phyloP scores from a whole-genome alignment of 2,329 filamentous ascomycete genomes.

The Arthrobotrys musiformis region DNA sequence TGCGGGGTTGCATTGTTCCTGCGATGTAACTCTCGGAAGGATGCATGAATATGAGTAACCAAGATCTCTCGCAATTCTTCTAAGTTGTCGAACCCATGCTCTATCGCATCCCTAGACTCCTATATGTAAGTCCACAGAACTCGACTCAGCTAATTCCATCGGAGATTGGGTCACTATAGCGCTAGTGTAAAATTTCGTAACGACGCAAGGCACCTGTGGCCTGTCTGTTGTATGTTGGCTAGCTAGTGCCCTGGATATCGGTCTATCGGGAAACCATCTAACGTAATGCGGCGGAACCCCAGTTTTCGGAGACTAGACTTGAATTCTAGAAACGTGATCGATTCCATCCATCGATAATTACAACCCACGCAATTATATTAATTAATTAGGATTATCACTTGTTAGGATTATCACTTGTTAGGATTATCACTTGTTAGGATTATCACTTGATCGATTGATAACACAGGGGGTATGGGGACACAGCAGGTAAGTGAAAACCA shows the following conservation, averaged over 20 bases:
- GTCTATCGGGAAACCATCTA: not conserved
- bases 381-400: too few relatives aligned
- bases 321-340: not conserved
- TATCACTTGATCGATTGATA: not conserved
- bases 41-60: constrained; percentile 12
- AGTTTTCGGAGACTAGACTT: not conserved
- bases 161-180: constrained; percentile 15
- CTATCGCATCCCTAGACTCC: not conserved
- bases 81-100: not conserved
- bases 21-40: constrained; percentile 45
- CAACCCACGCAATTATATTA: not conserved
- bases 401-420: not conserved
- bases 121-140: not conserved
- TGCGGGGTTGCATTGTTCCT: constrained; percentile 45
- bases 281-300: not conserved
- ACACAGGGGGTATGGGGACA: not conserved
- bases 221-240: constrained; percentile 16
- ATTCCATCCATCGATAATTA: not conserved
- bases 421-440: too few relatives aligned
- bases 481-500: not conserved
- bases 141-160: not conserved
- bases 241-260: not conserved
- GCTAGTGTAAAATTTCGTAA: not conserved
- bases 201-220: constrained; percentile 9
- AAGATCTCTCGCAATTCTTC: not conserved